Evolutionary conservation across 2,329 filamentous ascomycete species (phyloP).

Genomic region (Apiospora arundinis): DNA sequence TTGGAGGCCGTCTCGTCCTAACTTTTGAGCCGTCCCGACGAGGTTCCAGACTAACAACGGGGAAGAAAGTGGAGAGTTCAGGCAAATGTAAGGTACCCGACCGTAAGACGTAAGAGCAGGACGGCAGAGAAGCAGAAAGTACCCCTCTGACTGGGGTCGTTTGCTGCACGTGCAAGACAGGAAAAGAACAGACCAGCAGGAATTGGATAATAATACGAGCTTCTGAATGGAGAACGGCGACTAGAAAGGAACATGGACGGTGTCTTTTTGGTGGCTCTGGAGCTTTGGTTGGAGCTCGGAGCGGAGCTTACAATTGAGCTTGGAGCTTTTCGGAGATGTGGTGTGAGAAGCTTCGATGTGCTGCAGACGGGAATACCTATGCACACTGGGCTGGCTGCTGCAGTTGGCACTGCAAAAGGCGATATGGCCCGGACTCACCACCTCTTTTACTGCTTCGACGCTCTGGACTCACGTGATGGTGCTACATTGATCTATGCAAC

Average conservation of each 20-base stretch:
- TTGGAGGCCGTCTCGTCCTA: slow-evolving; percentile 33
- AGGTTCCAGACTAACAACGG: slow-evolving; percentile 19
- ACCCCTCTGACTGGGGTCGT: slow-evolving; percentile 23
- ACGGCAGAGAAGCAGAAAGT: not conserved
- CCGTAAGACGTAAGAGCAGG: not conserved
- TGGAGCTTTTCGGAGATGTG: slow-evolving; percentile 6
- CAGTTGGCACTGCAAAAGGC: not conserved
- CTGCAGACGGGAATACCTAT: not conserved
- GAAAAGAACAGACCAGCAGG: slow-evolving; percentile 27
- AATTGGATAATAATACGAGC: slow-evolving; percentile 36
- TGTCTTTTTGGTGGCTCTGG: not conserved
- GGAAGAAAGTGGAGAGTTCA: slow-evolving; percentile 24
- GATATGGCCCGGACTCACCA: not conserved
- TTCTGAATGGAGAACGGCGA: slow-evolving; percentile 24
- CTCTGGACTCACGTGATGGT: not conserved
- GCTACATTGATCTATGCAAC: not conserved
- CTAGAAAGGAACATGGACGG: not conserved
- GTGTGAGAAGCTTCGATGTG: not conserved
- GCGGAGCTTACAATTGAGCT: not conserved
- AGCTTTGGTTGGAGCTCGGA: not conserved
- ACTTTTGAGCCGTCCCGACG: slow-evolving; percentile 9
- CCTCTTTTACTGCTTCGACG: not conserved
- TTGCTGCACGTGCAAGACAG: slow-evolving; percentile 35
- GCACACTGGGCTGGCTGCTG: not conserved
- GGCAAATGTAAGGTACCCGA: slow-evolving; percentile 15